Conservation (phyloP, 2,329 filamentous ascomycete species). For the Lecanoromycetidae sp. region DNA sequence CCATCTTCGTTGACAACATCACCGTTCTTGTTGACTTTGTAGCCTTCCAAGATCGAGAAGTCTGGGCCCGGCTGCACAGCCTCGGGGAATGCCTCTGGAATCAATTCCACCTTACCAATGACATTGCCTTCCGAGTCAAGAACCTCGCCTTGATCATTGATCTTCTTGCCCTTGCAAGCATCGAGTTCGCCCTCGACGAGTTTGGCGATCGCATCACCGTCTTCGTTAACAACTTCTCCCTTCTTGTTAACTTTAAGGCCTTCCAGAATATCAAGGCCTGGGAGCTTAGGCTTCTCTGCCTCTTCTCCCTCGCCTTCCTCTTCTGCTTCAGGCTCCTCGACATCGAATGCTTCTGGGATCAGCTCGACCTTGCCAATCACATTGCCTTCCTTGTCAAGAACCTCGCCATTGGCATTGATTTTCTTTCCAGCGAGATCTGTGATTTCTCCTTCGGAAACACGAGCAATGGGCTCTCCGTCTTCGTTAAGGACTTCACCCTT, state of each 20-base stretch:
- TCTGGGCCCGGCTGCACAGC: constrained; percentile 21
- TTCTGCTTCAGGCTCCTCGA: constrained; percentile 20
- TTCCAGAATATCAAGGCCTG: constrained; percentile 35
- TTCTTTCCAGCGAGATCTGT: constrained; percentile 25
- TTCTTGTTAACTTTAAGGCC: constrained; percentile 49
- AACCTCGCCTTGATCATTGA: constrained; percentile 31
- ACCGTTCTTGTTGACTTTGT: constrained; percentile 35
- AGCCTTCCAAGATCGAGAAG: constrained; percentile 23
- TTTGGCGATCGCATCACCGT: constrained; percentile 42
- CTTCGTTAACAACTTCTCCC: constrained; percentile 35
- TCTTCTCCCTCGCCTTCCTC: constrained; percentile 29
- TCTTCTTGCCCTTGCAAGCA: constrained; percentile 23
- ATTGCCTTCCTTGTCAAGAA: constrained; percentile 38
- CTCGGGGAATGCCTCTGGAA: constrained; percentile 25
- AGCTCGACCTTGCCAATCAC: constrained; percentile 35
- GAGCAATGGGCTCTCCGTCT: constrained; percentile 42
- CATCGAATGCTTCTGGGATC: constrained; percentile 26
- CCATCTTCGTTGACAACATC: constrained; percentile 27
- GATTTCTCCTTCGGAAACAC: constrained; percentile 33
- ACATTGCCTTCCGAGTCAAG: constrained; percentile 37
- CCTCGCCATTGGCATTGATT: constrained; percentile 30
- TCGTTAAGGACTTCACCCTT: constrained; percentile 37
- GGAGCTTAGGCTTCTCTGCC: constrained; percentile 33
- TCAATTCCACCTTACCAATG: constrained; percentile 33
- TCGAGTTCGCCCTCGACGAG: constrained; percentile 31